Evolutionary conservation across 495 filamentous ascomycete genomes (phyloP).

Genomic region (Antarctomyces pellizariae): DNA sequence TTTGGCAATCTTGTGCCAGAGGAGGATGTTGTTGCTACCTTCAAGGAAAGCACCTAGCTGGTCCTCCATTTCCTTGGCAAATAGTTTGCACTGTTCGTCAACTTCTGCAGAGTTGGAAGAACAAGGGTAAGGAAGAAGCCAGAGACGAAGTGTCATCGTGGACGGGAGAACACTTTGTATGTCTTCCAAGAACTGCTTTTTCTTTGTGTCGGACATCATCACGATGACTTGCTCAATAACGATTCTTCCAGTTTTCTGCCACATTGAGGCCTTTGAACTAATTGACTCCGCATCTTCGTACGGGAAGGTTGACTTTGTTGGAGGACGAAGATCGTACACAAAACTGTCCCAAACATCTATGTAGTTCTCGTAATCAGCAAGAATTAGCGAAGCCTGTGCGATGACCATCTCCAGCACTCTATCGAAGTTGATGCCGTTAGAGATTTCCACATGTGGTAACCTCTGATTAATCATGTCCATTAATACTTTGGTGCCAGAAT

Average conservation of each 20-base stretch:
- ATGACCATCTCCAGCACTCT: slow-evolving; percentile 4
- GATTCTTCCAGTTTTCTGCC: slow-evolving; percentile 4
- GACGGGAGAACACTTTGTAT: slow-evolving; percentile 9
- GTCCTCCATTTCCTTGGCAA: slow-evolving; percentile 2
- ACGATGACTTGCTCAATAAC: slow-evolving; percentile 9
- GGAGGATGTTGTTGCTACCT: slow-evolving; percentile 4
- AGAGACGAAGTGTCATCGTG: slow-evolving; percentile 10
- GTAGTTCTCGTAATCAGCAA: slow-evolving; percentile 7
- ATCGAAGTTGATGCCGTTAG: background rate
- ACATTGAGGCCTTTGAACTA: background rate
- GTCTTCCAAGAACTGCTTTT: slow-evolving; percentile 4
- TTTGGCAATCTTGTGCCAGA: slow-evolving; percentile 6
- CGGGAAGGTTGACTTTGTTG: background rate
- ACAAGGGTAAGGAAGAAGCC: slow-evolving; percentile 13
- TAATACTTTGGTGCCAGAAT: background rate
- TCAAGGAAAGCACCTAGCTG: slow-evolving; percentile 2
- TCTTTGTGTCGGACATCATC: slow-evolving; percentile 6
- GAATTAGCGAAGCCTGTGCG: slow-evolving; percentile 6
- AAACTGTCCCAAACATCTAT: slow-evolving; percentile 5
- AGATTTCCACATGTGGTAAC: slow-evolving; percentile 1
- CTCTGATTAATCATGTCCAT: slow-evolving; percentile 3
- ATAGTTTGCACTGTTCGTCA: slow-evolving; percentile 1
- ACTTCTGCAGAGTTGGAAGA: background rate
- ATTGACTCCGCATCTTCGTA: background rate
- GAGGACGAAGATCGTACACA: slow-evolving; percentile 3